Percentiles rank a stretch among this genome's conserved stretches.
Conservation (phyloP, 768 basidiomycete genomes). For the Hortiboletus flavorubellus region DNA sequence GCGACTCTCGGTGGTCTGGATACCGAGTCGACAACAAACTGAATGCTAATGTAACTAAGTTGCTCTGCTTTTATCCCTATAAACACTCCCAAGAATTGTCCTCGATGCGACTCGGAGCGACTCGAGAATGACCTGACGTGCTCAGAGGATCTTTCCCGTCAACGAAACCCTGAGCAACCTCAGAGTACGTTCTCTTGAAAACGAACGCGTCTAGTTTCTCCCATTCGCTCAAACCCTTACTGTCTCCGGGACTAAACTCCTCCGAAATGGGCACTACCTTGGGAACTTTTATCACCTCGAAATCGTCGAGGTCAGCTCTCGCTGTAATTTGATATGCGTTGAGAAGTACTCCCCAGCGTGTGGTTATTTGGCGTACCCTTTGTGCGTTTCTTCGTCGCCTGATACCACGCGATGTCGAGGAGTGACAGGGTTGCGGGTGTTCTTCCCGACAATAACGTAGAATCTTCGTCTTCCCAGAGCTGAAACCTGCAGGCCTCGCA, state of each 20-base stretch:
- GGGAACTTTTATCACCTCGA: conserved; percentile 24
- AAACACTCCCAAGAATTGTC: conserved; percentile 18
- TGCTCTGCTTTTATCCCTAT: background rate
- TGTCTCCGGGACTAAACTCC: background rate
- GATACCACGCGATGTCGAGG: conserved; percentile 7
- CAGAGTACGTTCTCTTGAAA: conserved; percentile 21
- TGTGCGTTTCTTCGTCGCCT: background rate
- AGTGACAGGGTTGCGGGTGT: conserved; percentile 1
- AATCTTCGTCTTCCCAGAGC: background rate
- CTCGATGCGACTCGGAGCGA: background rate
- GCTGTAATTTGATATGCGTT: conserved; percentile 4
- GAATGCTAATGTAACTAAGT: background rate
- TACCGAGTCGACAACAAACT: background rate
- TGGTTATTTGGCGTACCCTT: conserved; percentile 12
- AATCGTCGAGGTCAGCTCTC: conserved; percentile 11
- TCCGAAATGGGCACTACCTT: conserved; percentile 17
- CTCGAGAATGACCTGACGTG: background rate
- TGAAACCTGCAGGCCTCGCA: background rate
- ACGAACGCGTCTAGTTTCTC: conserved; percentile 18
- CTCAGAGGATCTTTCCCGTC: conserved; percentile 1
- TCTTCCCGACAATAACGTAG: background rate
- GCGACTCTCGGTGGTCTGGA: too few species aligned
- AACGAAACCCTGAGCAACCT: conserved; percentile 16
- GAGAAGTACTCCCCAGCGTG: background rate
- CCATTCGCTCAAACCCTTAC: conserved; percentile 17